phyloP scores from a whole-genome alignment of 139 green algal species.

The Chlamydomonas incerta region DNA sequence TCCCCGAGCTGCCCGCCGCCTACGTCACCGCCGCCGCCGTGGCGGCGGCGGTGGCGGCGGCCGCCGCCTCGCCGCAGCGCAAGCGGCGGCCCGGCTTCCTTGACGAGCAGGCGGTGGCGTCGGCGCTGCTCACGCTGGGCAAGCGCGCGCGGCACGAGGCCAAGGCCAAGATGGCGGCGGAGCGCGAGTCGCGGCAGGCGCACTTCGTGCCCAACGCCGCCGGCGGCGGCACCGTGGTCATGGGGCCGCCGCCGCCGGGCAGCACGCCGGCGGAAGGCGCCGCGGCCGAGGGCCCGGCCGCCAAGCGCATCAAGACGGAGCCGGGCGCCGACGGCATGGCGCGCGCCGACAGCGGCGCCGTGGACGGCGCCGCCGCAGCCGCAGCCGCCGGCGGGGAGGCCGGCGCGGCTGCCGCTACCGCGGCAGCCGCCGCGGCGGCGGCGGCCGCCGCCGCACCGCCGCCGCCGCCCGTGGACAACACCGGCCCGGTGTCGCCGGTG shows the following conservation, averaged over 20 bases:
- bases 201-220: conserved; percentile 3
- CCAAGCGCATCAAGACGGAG: conserved; percentile 30
- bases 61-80: neutral
- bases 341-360: no score
- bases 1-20: conserved; percentile 16
- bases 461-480: neutral
- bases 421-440: neutral
- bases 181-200: conserved; percentile 17
- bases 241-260: neutral
- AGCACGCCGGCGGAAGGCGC: neutral
- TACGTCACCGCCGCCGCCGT: conserved; percentile 10
- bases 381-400: neutral
- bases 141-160: conserved; percentile 23
- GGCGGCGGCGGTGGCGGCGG: conserved; percentile 1
- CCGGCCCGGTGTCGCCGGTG: conserved; percentile 12
- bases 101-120: conserved; percentile 33
- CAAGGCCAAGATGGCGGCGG: conserved; percentile 23
- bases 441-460: neutral
- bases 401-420: neutral
- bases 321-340: neutral
- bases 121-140: conserved; percentile 30
- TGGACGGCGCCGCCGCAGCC: no score
- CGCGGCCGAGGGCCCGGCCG: neutral
- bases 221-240: conserved; percentile 12
- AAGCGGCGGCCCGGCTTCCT: conserved; percentile 36